These are phyloP conservation scores for Aspergillus nidulans DNA, from an alignment of 495 filamentous ascomycete genomes.

Conservation along the genomic window DNA sequence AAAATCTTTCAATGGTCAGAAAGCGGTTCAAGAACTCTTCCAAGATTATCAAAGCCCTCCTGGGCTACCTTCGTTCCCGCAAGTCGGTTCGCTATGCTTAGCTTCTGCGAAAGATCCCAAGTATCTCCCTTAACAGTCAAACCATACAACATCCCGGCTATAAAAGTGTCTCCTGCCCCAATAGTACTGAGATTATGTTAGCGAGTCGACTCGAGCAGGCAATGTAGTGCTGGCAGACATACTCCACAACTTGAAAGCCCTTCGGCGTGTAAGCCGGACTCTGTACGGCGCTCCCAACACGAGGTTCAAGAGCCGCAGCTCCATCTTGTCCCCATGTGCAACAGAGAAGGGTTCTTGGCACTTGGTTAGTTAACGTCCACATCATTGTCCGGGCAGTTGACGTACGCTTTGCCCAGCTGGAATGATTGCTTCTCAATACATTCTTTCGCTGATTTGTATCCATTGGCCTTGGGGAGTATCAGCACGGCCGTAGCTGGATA, in stretches of 20 bases:
- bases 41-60: constrained; percentile 60
- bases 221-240: constrained; percentile 7
- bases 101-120: constrained; percentile 48
- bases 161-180: constrained; percentile 72
- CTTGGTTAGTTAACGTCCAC: neutral
- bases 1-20: neutral
- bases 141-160: constrained; percentile 65
- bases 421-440: constrained; percentile 45
- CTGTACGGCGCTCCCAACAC: constrained; percentile 34
- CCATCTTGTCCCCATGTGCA: constrained; percentile 69
- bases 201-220: neutral
- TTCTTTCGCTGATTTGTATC: constrained; percentile 45
- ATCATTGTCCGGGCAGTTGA: constrained; percentile 2
- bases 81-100: constrained; percentile 60
- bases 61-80: constrained; percentile 63
- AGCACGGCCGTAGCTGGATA: neutral
- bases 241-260: constrained; percentile 55
- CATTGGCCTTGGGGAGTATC: constrained; percentile 32
- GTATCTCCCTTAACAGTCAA: constrained; percentile 46
- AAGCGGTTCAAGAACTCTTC: constrained; percentile 18
- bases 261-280: constrained; percentile 40
- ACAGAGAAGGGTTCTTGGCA: constrained; percentile 48
- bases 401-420: constrained; percentile 41
- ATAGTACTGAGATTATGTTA: constrained; percentile 48
- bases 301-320: constrained; percentile 45